Evolutionary conservation across 768 basidiomycete genomes (phyloP).

Genomic region (Tricholoma saponaceum): DNA sequence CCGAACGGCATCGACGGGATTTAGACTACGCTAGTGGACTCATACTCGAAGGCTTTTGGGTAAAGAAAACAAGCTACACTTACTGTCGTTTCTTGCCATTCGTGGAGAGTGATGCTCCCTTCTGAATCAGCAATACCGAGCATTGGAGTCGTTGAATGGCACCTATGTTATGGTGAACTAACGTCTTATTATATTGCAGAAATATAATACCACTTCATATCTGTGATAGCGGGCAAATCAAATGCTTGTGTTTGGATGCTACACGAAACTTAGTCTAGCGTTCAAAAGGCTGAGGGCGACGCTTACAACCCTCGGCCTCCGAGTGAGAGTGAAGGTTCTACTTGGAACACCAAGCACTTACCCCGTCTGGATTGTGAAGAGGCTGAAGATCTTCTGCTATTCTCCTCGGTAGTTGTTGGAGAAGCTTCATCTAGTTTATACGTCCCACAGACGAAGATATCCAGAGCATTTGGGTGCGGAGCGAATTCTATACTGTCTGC

Average conservation of each 20-base stretch:
- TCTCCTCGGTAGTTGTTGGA: slow-evolving; percentile 4
- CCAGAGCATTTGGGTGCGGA: slow-evolving; percentile 52
- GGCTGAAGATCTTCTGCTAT: slow-evolving; percentile 9
- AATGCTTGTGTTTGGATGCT: slow-evolving; percentile 66
- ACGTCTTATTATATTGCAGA: neutral
- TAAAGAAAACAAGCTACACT: slow-evolving; percentile 27
- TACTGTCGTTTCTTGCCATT: slow-evolving; percentile 39
- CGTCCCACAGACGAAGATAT: slow-evolving; percentile 85
- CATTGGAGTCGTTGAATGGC: slow-evolving; percentile 34
- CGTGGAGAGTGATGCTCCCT: slow-evolving; percentile 66
- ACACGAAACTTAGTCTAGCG: slow-evolving; percentile 1
- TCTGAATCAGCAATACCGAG: slow-evolving; percentile 84
- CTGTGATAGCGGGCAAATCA: slow-evolving; percentile 76
- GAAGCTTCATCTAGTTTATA: slow-evolving; percentile 65
- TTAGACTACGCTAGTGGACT: slow-evolving; percentile 33
- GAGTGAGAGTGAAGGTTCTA: slow-evolving; percentile 23
- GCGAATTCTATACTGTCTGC: slow-evolving; percentile 93
- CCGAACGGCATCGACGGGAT: slow-evolving; percentile 35
- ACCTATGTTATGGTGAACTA: slow-evolving; percentile 56
- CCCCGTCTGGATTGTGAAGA: slow-evolving; percentile 50
- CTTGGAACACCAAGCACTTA: slow-evolving; percentile 66
- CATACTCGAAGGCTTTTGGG: neutral
- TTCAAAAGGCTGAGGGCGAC: neutral
- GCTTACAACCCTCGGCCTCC: slow-evolving; percentile 33
- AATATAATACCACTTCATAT: slow-evolving; percentile 86